Conservation (phyloP, 129 eudicot genomes). For the Pittosporum tobira region DNA sequence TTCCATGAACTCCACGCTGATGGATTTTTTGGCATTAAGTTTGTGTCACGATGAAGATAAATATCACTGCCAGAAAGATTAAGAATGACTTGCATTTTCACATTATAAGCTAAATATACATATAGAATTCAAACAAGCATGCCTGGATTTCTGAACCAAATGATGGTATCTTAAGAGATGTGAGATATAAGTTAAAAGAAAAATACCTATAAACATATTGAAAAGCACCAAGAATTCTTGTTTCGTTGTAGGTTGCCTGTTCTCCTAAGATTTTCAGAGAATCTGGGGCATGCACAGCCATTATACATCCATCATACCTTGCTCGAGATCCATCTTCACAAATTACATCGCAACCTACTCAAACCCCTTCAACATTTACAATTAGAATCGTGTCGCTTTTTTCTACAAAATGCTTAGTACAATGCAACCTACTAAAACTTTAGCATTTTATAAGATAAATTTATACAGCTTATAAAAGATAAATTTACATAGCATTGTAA, state of each 20-base stretch:
- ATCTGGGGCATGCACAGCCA: conserved; percentile 90
- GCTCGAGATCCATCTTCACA: conserved; percentile 56
- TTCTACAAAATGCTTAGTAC: neutral
- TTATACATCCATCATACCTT: conserved; percentile 60
- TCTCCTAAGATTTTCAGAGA: conserved; percentile 71
- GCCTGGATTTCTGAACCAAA: neutral
- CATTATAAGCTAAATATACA: neutral
- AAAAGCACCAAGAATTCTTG: conserved; percentile 75
- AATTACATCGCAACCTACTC: conserved; percentile 40
- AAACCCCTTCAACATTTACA: conserved; percentile 12
- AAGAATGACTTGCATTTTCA: conserved; percentile 26
- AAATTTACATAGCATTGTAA: neutral
- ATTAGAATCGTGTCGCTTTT: neutral
- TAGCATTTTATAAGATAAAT: no score
- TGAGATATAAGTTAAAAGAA: neutral
- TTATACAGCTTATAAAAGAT: no score
- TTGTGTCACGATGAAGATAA: conserved; percentile 77
- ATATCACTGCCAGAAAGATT: conserved; percentile 63
- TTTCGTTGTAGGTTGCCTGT: conserved; percentile 70
- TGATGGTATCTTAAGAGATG: neutral
- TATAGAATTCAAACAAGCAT: neutral
- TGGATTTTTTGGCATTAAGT: conserved; percentile 74
- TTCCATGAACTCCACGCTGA: conserved; percentile 99
- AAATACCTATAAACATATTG: conserved; percentile 74
- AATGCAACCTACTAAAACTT: conserved; percentile 3